Percentiles rank a stretch among this genome's conserved stretches.
phyloP scores from a whole-genome alignment of 2,329 filamentous ascomycete genomes.

The Endothia cerciana region DNA sequence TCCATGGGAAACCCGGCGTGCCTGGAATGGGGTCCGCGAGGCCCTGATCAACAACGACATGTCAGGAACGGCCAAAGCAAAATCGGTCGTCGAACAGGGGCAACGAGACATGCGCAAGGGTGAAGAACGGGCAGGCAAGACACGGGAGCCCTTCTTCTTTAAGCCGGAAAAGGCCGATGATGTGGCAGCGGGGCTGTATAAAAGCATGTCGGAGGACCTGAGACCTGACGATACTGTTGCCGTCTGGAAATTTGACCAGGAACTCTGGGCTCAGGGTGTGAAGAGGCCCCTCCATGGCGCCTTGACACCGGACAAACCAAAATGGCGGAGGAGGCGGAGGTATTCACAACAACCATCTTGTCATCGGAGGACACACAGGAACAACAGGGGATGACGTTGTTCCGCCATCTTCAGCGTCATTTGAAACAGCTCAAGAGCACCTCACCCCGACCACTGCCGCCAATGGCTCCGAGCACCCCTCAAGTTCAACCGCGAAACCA shows the following conservation, averaged over 20 bases:
- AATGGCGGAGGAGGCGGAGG: background rate
- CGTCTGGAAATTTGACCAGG: constrained; percentile 23
- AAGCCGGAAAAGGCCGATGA: constrained; percentile 5
- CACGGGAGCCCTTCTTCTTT: constrained; percentile 24
- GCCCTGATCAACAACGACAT: constrained; percentile 20
- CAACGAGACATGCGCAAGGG: constrained; percentile 21
- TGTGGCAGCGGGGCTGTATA: constrained; percentile 18
- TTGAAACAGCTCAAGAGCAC: constrained; percentile 24
- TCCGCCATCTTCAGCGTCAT: constrained; percentile 20
- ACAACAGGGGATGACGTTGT: background rate
- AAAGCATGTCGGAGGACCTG: constrained; percentile 17
- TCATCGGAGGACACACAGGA: background rate
- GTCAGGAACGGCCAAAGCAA: constrained; percentile 19
- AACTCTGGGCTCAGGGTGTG: constrained; percentile 14
- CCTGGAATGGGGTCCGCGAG: constrained; percentile 22
- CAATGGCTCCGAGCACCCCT: constrained; percentile 7
- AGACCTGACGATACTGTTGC: constrained; percentile 20
- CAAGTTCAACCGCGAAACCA: background rate
- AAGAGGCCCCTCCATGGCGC: constrained; percentile 18
- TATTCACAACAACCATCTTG: background rate
- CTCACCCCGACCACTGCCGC: background rate
- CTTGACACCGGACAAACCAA: constrained; percentile 17
- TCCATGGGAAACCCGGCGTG: constrained; percentile 24
- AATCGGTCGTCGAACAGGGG: constrained; percentile 23
- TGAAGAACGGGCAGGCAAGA: constrained; percentile 14